phyloP scores from a whole-genome alignment of 202 grass and related monocot species.

The Saccharum hybrid region DNA sequence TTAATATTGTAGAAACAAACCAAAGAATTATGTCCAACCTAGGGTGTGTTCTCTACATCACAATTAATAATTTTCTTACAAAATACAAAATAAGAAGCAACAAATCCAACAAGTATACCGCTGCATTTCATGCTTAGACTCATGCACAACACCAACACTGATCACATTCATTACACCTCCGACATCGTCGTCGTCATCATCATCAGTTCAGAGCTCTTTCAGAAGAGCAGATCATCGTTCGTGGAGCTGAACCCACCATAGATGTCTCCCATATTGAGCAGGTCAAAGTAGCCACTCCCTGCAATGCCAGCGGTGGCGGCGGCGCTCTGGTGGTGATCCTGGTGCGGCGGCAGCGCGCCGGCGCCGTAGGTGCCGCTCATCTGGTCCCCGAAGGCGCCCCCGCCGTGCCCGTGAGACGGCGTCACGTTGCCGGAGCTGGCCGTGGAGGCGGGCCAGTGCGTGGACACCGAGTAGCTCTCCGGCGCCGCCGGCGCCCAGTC shows the following conservation, averaged over 20 bases:
- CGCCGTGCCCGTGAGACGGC: conserved; percentile 39
- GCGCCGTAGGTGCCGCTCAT: conserved; percentile 56
- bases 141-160: conserved; percentile 32
- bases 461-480: conserved; percentile 51
- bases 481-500: conserved; percentile 61
- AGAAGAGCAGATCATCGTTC: conserved; percentile 69
- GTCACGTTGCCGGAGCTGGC: conserved; percentile 60
- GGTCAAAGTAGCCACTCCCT: conserved; percentile 68
- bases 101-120: conserved; percentile 34
- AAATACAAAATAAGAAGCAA: conserved; percentile 56
- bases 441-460: conserved; percentile 58
- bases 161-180: not conserved
- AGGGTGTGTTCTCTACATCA: conserved; percentile 36
- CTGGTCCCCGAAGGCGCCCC: conserved; percentile 48
- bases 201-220: conserved; percentile 23
- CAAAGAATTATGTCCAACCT: conserved; percentile 64
- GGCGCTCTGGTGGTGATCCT: conserved; percentile 41
- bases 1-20: conserved; percentile 31
- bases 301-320: conserved; percentile 19
- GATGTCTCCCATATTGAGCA: conserved; percentile 76
- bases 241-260: conserved; percentile 58
- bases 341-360: conserved; percentile 34
- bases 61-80: conserved; percentile 40
- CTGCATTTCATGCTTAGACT: conserved; percentile 38
- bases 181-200: not conserved